phyloP scores from a whole-genome alignment of 306 rosid genomes.

The Fragaria nilgerrensis region DNA sequence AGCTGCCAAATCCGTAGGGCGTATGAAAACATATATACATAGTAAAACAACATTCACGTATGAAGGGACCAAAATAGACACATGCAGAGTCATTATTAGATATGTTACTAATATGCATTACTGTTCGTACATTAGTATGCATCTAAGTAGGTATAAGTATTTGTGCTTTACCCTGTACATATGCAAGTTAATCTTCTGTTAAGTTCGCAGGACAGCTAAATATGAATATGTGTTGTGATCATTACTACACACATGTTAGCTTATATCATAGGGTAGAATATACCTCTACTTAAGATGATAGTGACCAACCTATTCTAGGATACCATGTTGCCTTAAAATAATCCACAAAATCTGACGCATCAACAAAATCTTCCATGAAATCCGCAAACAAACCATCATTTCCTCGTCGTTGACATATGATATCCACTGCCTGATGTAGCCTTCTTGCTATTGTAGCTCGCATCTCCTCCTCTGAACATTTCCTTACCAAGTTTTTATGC shows the following conservation, averaged over 20 bases:
- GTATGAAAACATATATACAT: background rate
- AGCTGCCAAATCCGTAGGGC: background rate
- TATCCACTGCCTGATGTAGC: constrained; percentile 62
- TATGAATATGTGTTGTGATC: background rate
- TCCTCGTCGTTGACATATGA: constrained; percentile 53
- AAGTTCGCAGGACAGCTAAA: background rate
- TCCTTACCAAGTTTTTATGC: constrained; percentile 74
- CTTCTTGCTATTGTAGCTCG: constrained; percentile 58
- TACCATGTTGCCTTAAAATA: constrained; percentile 86
- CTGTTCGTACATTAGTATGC: background rate
- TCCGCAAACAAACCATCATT: constrained; percentile 53
- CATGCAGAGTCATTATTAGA: background rate
- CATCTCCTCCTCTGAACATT: constrained; percentile 49
- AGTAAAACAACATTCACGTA: background rate
- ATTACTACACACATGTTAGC: background rate
- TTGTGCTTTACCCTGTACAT: background rate
- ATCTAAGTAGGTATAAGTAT: background rate
- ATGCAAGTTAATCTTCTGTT: constrained; percentile 1
- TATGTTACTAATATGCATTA: background rate
- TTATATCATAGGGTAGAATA: constrained; percentile 7
- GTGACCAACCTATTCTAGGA: constrained; percentile 72
- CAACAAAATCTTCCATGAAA: constrained; percentile 66
- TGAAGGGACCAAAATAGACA: background rate
- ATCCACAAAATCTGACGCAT: constrained; percentile 67
- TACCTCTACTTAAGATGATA: constrained; percentile 25